These are phyloP conservation scores for Xylaria sp. DNA, from an alignment of 2,329 filamentous ascomycete species.

Conservation along the genomic window DNA sequence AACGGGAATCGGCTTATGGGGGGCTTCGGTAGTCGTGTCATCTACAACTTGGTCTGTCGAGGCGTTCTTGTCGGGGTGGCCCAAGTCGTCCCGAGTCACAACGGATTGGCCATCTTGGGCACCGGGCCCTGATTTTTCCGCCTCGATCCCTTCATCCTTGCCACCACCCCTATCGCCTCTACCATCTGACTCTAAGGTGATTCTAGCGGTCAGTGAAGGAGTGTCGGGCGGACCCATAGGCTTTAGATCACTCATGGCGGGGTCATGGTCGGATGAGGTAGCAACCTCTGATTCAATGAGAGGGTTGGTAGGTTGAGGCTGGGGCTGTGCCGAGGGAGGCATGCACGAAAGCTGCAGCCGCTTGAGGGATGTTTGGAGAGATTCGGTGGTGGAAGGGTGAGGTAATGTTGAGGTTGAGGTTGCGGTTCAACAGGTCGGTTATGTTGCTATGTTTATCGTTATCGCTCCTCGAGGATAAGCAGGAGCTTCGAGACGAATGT, in stretches of 20 bases:
- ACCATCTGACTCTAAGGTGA: slow-evolving; percentile 12
- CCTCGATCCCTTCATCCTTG: slow-evolving; percentile 12
- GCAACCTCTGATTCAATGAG: slow-evolving; percentile 23
- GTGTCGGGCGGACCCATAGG: slow-evolving; percentile 22
- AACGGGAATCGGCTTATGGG: slow-evolving; percentile 3
- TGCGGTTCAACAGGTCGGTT: slow-evolving; percentile 2
- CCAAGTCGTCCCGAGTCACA: slow-evolving; percentile 6
- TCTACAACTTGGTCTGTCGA: slow-evolving; percentile 3
- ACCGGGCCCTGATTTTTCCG: background rate
- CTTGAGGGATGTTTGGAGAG: background rate
- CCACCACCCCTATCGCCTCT: slow-evolving; percentile 9
- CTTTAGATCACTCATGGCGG: slow-evolving; percentile 36
- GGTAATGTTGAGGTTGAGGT: slow-evolving; percentile 8
- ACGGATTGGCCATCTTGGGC: slow-evolving; percentile 1
- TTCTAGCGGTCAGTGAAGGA: slow-evolving; percentile 17
- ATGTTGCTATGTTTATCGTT: slow-evolving; percentile 20
- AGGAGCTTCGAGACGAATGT: slow-evolving; percentile 14
- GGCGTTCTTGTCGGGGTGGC: slow-evolving; percentile 13
- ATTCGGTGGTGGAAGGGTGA: background rate
- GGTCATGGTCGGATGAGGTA: slow-evolving; percentile 33
- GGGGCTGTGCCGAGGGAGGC: slow-evolving; percentile 34
- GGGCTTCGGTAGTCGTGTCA: slow-evolving; percentile 1
- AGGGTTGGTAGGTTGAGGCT: slow-evolving; percentile 26
- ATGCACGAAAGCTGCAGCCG: slow-evolving; percentile 28
- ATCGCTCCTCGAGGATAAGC: slow-evolving; percentile 21